Conservation (phyloP, 371 early-diverging fungal species). For the Cokeromyces recurvatus region DNA sequence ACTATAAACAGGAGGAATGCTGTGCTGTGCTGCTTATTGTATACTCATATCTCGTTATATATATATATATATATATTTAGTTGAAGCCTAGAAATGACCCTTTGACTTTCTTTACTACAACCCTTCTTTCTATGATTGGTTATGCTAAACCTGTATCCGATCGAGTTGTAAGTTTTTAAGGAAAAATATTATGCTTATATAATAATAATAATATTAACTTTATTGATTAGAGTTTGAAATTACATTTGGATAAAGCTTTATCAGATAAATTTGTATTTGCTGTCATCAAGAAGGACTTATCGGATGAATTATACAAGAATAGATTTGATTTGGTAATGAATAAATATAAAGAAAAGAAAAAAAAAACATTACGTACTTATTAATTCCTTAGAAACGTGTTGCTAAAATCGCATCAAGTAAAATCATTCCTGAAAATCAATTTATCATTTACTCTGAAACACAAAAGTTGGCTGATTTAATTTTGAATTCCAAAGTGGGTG, state of each 20-base stretch:
- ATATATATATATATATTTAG: slow-evolving; percentile 7
- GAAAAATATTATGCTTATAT: too few species aligned
- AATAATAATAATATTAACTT: too few species aligned
- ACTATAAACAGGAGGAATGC: not conserved
- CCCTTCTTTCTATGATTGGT: slow-evolving; percentile 19
- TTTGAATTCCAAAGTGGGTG: slow-evolving; percentile 28
- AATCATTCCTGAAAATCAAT: slow-evolving; percentile 12
- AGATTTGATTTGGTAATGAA: slow-evolving; percentile 62
- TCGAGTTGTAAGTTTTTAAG: slow-evolving; percentile 29
- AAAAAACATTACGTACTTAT: too few species aligned
- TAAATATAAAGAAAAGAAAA: not conserved
- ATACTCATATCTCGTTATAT: too few species aligned
- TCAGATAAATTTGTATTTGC: slow-evolving; percentile 63
- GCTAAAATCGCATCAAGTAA: slow-evolving; percentile 21
- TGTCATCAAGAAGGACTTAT: slow-evolving; percentile 48
- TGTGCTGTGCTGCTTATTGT: too few species aligned
- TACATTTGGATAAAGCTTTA: slow-evolving; percentile 43
- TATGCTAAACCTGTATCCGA: slow-evolving; percentile 24
- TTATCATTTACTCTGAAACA: slow-evolving; percentile 34
- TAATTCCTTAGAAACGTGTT: slow-evolving; percentile 7
- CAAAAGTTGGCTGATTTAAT: slow-evolving; percentile 39
- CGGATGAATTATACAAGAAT: slow-evolving; percentile 43
- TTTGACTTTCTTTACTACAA: slow-evolving; percentile 22
- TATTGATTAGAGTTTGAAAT: slow-evolving; percentile 15
- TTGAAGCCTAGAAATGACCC: slow-evolving; percentile 43